Base-by-base conservation (phyloP, 805 yeast genomes). In the Pichia paraexigua region DNA sequence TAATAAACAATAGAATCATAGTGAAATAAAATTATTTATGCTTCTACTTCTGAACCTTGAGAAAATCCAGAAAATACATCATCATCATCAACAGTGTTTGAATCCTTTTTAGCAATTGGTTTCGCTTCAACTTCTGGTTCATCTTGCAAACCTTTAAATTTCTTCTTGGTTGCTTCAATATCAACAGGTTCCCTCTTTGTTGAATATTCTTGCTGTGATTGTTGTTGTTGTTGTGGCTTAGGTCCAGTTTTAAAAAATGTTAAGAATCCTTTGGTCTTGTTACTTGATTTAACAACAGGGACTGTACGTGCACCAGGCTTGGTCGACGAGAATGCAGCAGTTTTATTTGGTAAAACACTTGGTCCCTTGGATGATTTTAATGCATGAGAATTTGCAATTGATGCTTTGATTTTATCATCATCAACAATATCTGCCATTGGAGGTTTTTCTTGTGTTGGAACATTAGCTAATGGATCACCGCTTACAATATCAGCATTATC, bases 11-110 rank as follows among this genome's bases (percentile, higher is more conserved):
- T 28, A 28, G 2, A 28, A 21, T 20, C 25, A 30, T 13, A 37
- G 10, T 37, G n/a, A n/a, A 37, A 18, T 11, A 18, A 37, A 18
- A 15, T 18, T n/a, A 37, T 37, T 37, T 18, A 25, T 27, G 27
- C 47, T 43, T 51, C 46, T 20, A 45, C 50, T 41, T 47, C 54
- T 12, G 77, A 73, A 27, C 77, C 77, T 59, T 74, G 77, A n/a
- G 74, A 69, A 58, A 74, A 74, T 3, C 74, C 75, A 25, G 73
- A 65, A 54, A 74, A 74, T 2, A 75, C 72, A 42, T 57, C 60
- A 30, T 57, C 60, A 30, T 56, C 56, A 20, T 63, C 58, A 22
- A 44, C 42, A 35, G 41, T 20, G 17, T 24, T 10, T 4, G 43
- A 7, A 22, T 41, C 22, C 13, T 41, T 41, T 24, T 41, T 27